These are phyloP conservation scores for Rosa rugosa DNA, from an alignment of 306 rosid genomes.

Conservation along the genomic window DNA sequence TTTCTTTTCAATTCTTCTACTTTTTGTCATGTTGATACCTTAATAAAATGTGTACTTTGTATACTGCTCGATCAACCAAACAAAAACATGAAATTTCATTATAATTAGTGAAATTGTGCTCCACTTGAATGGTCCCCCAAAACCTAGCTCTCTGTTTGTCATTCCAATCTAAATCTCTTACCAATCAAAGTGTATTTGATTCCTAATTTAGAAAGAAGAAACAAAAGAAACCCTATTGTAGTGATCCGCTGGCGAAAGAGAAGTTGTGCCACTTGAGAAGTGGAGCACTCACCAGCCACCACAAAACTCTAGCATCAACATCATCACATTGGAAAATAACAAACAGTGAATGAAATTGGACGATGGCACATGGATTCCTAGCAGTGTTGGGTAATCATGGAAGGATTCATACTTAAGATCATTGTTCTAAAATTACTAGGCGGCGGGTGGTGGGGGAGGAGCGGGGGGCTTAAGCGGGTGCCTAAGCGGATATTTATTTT, in stretches of 20 bases:
- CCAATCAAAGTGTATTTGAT: neutral
- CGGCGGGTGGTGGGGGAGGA: too few relatives aligned
- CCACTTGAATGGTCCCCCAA: neutral
- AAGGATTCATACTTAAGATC: too few relatives aligned
- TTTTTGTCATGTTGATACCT: neutral
- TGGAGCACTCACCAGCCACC: constrained; percentile 20
- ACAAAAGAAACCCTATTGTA: neutral
- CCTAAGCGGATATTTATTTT: too few relatives aligned
- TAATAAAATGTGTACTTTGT: neutral
- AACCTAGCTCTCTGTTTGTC: neutral
- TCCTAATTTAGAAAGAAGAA: neutral
- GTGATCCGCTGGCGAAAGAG: neutral
- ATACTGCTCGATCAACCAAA: neutral
- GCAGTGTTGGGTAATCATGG: too few relatives aligned
- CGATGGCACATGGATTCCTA: neutral
- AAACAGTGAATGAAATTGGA: neutral
- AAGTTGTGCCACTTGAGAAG: constrained; percentile 17
- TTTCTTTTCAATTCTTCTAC: neutral
- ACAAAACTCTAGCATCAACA: neutral
- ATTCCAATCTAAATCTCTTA: neutral
- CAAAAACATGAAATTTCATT: neutral
- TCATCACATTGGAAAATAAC: neutral
- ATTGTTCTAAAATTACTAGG: too few relatives aligned
- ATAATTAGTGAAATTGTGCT: neutral
- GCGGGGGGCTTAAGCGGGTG: too few relatives aligned